Percentiles rank a stretch among this genome's conserved stretches.
Conservation (phyloP, 305 asterid species). For the Rubia balearica region DNA sequence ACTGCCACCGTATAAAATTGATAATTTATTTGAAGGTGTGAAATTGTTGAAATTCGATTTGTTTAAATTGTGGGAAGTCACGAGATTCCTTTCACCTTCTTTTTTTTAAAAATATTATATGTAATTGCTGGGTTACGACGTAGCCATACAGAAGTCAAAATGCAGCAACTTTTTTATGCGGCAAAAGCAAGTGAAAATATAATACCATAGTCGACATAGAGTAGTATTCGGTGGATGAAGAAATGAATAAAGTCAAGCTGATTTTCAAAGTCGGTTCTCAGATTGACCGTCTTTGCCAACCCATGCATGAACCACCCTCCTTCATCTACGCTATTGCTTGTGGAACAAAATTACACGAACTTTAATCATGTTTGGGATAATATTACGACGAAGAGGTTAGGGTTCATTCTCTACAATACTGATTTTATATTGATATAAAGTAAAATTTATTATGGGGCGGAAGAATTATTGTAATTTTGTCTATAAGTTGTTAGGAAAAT, state of each 20-base stretch:
- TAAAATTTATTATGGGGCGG: too few species aligned
- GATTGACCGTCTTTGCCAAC: background rate
- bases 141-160: conserved; percentile 4
- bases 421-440: too few species aligned
- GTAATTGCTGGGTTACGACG: background rate
- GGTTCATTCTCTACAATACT: background rate
- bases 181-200: background rate
- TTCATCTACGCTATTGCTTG: background rate
- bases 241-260: background rate
- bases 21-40: too few species aligned
- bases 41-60: background rate
- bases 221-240: background rate
- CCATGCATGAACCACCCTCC: background rate
- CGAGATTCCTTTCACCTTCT: background rate
- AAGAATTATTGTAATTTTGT: too few species aligned
- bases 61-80: background rate
- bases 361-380: background rate
- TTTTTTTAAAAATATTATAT: background rate
- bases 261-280: conserved; percentile 2
- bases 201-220: background rate
- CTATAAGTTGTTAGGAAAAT: too few species aligned
- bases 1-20: too few species aligned
- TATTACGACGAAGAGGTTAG: too few species aligned
- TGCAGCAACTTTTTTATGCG: background rate
- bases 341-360: background rate